Conservation (phyloP, 441 rosid species). For the Populus hybrid region DNA sequence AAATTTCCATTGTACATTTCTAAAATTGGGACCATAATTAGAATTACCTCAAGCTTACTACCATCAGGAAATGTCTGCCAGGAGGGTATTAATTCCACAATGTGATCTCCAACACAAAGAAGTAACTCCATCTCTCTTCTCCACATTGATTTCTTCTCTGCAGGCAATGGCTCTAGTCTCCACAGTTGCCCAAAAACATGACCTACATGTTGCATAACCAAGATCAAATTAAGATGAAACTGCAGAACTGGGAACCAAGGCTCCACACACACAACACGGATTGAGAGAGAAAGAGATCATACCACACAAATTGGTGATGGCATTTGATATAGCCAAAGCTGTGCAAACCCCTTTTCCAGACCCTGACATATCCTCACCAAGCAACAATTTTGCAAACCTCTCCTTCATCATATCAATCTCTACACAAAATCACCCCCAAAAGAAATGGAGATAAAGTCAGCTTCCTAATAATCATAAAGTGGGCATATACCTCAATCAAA, state of each 20-base stretch:
- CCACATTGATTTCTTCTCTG: conserved; percentile 89
- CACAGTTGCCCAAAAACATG: conserved; percentile 87
- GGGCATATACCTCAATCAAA: not conserved
- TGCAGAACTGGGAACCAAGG: not conserved
- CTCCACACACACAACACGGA: not conserved
- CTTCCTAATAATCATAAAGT: not conserved
- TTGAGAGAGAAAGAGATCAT: conserved; percentile 19
- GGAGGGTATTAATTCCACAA: conserved; percentile 79
- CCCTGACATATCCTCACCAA: conserved; percentile 98
- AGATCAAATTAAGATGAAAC: conserved; percentile 1
- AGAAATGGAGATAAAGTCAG: not conserved
- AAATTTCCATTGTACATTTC: not conserved
- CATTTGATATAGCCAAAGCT: conserved; percentile 88
- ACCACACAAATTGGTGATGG: conserved; percentile 95
- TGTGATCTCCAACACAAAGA: conserved; percentile 82
- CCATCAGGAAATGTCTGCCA: conserved; percentile 91
- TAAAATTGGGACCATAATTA: conserved; percentile 9
- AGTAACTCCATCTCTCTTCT: conserved; percentile 93
- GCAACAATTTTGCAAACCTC: conserved; percentile 80
- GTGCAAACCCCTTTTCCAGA: conserved; percentile 89
- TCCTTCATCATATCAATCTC: conserved; percentile 93
- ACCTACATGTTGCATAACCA: conserved; percentile 35
- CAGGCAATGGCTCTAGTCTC: conserved; percentile 75
- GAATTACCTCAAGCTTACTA: conserved; percentile 78
- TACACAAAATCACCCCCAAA: conserved; percentile 29